Evolutionary conservation across 345 rosid genomes (phyloP), one percentile per base, ranked within the genome.

Genomic region (Gossypium thurberi): DNA sequence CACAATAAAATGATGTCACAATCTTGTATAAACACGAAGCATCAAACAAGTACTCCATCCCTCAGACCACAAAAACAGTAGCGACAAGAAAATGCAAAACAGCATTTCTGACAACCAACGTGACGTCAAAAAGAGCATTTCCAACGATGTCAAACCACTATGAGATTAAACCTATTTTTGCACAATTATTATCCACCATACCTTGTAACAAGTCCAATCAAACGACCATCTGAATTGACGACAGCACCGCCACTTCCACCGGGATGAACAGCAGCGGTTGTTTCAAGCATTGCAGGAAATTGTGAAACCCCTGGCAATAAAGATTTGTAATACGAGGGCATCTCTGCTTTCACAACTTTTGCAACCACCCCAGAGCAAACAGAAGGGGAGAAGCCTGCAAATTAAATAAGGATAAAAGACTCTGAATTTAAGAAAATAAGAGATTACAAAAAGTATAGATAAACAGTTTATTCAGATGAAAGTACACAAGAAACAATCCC

Each of bases 191-290:
- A 8, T n/a, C 66, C 3, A 51, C 53, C 8, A n/a, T 79, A 95
- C 99, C 98, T 92, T 61, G 98, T 92, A 73, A 92, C 88, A 75
- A 94, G 97, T 78, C 97, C 98, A 72, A 94, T 85, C 97, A 94
- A 89, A 72, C 78, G 81, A 72, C 97, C 97, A 63, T 80, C 82
- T 33, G 84, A 85, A 82, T 91, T 89, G 82, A 91, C 80, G 72
- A 92, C 91, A 74, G 97, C 94, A 74, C 97, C 97, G 37, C 99
- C 98, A 81, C 98, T 95, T 25, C 96, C 91, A 79, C 98, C 98
- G 9, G 97, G 94, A 78, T 95, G 93, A 74, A 95, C 94, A 71
- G 98, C 87, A 82, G 99, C 97, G 2, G 98, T 95, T 60, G 97
- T 95, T 81, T 95, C 99, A 1, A 95, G 89, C 99, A 92, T 95